A percentile compares a stretch with the other conserved stretches of the same genome.
Evolutionary conservation across 1,284 basidiomycete genomes (phyloP).

Genomic region (Filobasidium uniguttulatum): DNA sequence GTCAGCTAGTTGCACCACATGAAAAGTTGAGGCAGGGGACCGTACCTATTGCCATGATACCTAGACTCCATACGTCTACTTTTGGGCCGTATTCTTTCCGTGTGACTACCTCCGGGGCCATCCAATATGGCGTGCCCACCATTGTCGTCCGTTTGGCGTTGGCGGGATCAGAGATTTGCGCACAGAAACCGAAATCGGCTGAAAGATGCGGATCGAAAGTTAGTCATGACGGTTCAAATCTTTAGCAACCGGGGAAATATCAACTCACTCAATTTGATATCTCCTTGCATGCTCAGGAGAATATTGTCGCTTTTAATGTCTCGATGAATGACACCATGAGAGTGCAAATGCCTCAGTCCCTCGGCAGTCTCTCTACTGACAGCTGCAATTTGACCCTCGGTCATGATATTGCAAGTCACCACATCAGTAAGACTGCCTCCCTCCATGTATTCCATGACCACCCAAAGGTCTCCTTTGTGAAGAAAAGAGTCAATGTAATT

Average conservation of each 20-base stretch:
- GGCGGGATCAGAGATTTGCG: conserved; percentile 80
- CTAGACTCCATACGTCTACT: conserved; percentile 96
- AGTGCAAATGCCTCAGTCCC: conserved; percentile 81
- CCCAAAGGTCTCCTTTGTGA: conserved; percentile 96
- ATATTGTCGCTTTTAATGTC: conserved; percentile 99
- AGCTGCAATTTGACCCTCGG: conserved; percentile 79
- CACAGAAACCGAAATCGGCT: conserved; percentile 99
- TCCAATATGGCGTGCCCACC: conserved; percentile 99
- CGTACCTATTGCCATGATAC: conserved; percentile 95
- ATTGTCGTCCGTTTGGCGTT: conserved; percentile 96
- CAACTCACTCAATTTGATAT: conserved; percentile 94
- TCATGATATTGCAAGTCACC: conserved; percentile 93
- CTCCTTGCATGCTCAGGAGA: conserved; percentile 75
- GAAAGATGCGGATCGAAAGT: background rate
- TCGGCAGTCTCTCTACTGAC: conserved; percentile 80
- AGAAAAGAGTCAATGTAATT: conserved; percentile 99
- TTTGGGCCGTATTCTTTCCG: conserved; percentile 98
- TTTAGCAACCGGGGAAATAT: background rate
- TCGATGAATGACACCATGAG: conserved; percentile 88
- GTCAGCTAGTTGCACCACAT: background rate
- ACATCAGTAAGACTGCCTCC: conserved; percentile 81
- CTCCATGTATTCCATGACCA: conserved; percentile 99
- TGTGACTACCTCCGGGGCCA: conserved; percentile 97
- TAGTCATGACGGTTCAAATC: background rate
- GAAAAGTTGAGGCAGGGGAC: background rate